Conservation (phyloP, 1,284 basidiomycete species). For the Fomitopsis pinicola region DNA sequence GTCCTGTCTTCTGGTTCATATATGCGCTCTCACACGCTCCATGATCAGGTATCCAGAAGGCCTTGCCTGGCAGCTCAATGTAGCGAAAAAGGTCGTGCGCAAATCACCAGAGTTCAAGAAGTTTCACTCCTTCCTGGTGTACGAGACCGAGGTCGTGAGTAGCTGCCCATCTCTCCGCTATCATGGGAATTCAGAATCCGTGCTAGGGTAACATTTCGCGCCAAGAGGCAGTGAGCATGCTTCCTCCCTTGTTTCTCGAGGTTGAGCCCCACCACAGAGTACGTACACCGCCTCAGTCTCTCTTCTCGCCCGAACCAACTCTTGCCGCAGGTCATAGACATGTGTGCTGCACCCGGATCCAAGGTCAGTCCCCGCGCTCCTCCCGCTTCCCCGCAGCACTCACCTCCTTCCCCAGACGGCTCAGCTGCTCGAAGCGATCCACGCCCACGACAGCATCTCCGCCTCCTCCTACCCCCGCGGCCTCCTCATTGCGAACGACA, state of each 20-base stretch:
- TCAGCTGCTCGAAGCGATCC: conserved; percentile 87
- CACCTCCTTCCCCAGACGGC: conserved; percentile 55
- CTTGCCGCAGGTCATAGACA: conserved; percentile 79
- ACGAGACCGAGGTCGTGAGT: conserved; percentile 91
- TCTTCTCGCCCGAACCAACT: neutral
- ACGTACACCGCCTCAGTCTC: conserved; percentile 16
- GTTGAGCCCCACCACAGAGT: conserved; percentile 90
- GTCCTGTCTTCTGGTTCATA: conserved; percentile 7
- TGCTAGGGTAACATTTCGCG: conserved; percentile 89
- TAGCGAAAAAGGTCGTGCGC: conserved; percentile 86
- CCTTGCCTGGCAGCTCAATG: conserved; percentile 94
- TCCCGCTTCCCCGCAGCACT: neutral
- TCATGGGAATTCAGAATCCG: too few relatives aligned
- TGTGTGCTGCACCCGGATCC: conserved; percentile 99
- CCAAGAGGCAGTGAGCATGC: conserved; percentile 98
- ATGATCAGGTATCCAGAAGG: conserved; percentile 83
- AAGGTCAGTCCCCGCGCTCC: conserved; percentile 50
- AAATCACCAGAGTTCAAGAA: conserved; percentile 93
- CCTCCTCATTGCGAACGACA: conserved; percentile 86
- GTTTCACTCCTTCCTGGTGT: conserved; percentile 96
- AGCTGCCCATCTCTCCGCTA: neutral
- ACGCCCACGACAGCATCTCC: conserved; percentile 60
- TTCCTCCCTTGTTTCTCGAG: conserved; percentile 93
- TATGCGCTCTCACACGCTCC: neutral
- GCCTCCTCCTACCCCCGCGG: conserved; percentile 69